Evolutionary conservation across 805 yeast species (phyloP), one percentile per base, ranked within the genome.

Genomic region (Ogataea salicorniae): DNA sequence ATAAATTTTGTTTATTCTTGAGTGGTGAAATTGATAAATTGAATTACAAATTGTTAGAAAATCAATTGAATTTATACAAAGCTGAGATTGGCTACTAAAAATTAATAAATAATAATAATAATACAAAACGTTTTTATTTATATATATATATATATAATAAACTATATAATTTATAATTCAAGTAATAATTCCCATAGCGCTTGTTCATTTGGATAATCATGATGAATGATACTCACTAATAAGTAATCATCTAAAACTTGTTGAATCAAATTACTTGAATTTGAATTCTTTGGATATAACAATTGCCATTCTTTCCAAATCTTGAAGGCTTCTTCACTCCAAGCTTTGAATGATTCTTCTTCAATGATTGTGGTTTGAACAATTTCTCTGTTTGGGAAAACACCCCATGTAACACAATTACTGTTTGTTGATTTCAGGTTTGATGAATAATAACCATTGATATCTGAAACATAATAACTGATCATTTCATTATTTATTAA

Each of bases 321-420:
- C 48, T 80, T 76, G 67, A 89, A 94, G 0, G 96, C 95, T 65
- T 94, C 99, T 59, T 91, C 97, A 56, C 84, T 80, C 99, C 99
- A 94, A 0, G 97, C 97, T 55, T 79, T 79, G 71, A 94, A 92
- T 2, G 97, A 88, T 57, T 90, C 96, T 56, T 81, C 86, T 61
- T 91, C 97, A 47, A 94, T 83, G 51, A 91, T 84, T 0, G 99
- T 94, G 0, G 97, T 87, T 66, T 91, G 97, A 35, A 89, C 79
- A 35, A 90, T 83, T 61, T 89, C 96, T 53, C 90, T 80, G 65
- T 84, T 84, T 7, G 95, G 95, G 75, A 94, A 92, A 3, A 87
- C 96, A 52, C 98, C 99, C 99, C 99, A 94, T 1, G 99, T 94
- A 8, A 94, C 95, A 26, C 94, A 96, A 53, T 83, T 84, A 39